phyloP scores from a whole-genome alignment of 306 rosid species.

The Styphnolobium japonicum region DNA sequence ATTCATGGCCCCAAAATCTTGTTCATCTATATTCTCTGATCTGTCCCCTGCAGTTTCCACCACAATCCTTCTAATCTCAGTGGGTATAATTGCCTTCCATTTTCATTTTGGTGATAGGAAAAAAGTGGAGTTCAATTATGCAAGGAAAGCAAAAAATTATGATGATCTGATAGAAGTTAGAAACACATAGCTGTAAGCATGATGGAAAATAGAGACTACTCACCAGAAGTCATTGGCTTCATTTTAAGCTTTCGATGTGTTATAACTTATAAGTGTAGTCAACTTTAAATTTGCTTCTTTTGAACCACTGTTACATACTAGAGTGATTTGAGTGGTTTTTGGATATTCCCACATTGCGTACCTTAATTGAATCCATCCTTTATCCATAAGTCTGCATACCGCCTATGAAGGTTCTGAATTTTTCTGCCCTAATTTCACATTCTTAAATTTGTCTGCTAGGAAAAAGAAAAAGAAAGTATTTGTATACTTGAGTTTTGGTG shows the following conservation, averaged over 20 bases:
- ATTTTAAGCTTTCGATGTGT: neutral
- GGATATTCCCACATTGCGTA: neutral
- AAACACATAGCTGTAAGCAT: neutral
- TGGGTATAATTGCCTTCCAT: neutral
- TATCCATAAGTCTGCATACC: neutral
- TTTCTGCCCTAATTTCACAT: conserved; percentile 8
- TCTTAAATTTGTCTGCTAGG: neutral
- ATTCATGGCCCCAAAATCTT: neutral
- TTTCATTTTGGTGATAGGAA: neutral
- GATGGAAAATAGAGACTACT: neutral
- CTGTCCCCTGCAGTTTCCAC: neutral
- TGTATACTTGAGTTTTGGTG: neutral
- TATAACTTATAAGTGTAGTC: neutral
- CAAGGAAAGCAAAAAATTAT: neutral
- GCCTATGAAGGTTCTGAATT: neutral
- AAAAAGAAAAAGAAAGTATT: neutral
- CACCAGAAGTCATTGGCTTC: neutral
- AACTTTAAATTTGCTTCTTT: neutral
- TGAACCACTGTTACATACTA: neutral
- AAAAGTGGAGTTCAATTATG: neutral
- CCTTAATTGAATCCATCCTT: neutral
- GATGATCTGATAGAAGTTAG: neutral
- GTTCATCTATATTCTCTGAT: neutral
- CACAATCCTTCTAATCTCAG: neutral
- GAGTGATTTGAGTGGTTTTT: conserved; percentile 5